phyloP scores from a whole-genome alignment of 345 rosid species.

The Citrus mangshanensis region DNA sequence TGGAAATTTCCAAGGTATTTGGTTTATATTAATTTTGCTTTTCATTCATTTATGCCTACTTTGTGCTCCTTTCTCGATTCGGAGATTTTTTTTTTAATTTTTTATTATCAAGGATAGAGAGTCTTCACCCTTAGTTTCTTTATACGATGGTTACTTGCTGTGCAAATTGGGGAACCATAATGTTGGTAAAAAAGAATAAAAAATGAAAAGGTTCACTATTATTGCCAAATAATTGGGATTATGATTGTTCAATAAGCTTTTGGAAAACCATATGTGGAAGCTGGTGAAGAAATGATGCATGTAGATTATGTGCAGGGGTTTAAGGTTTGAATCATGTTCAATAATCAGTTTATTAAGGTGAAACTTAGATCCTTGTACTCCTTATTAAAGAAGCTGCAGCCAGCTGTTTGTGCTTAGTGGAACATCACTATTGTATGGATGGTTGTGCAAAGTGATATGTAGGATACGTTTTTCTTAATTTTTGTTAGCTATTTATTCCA shows the following conservation, averaged over 20 bases:
- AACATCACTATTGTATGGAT: background rate
- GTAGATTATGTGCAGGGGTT: background rate
- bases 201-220: background rate
- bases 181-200: background rate
- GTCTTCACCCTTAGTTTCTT: background rate
- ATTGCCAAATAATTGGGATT: background rate
- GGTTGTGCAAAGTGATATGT: background rate
- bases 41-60: background rate
- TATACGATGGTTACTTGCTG: background rate
- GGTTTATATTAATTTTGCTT: background rate
- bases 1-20: slow-evolving; percentile 68
- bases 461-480: background rate
- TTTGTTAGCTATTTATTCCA: background rate
- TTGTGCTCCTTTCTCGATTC: background rate
- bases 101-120: background rate
- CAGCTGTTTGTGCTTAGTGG: background rate
- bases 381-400: background rate
- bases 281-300: background rate
- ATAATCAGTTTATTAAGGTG: no score
- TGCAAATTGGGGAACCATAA: background rate
- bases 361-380: background rate
- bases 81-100: background rate
- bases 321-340: background rate
- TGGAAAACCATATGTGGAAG: background rate
- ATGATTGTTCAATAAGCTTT: background rate